Conservation (phyloP, 2,329 filamentous ascomycete genomes). For the Ophiostoma australiae region DNA sequence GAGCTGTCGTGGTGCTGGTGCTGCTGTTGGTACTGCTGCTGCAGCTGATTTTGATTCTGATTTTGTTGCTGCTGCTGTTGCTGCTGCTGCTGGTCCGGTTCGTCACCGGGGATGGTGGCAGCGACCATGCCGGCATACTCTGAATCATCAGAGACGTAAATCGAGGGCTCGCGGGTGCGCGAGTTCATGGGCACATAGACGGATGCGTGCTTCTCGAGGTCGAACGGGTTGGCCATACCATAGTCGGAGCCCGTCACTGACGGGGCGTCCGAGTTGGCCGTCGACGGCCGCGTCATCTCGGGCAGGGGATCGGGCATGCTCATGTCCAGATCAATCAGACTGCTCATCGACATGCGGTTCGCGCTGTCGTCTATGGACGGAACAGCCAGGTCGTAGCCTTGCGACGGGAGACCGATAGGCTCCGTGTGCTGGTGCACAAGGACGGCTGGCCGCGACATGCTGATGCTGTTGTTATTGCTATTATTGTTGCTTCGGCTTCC, state of each 20-base stretch:
- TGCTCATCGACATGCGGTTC: constrained; percentile 36
- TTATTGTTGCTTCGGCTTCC: constrained; percentile 18
- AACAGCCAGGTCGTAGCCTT: constrained; percentile 36
- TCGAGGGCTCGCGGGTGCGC: constrained; percentile 44
- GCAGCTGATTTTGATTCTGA: constrained; percentile 28
- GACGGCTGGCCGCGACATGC: constrained; percentile 28
- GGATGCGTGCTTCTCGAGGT: constrained; percentile 59
- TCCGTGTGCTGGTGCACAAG: constrained; percentile 45
- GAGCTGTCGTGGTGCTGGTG: constrained; percentile 3
- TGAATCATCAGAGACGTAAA: constrained; percentile 58
- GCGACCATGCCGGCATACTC: constrained; percentile 41
- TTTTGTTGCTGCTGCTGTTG: constrained; percentile 13
- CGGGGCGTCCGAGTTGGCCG: constrained; percentile 54
- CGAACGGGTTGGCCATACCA: constrained; percentile 54
- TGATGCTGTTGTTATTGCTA: constrained; percentile 23
- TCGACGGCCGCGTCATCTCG: constrained; percentile 52
- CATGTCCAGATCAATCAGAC: constrained; percentile 37
- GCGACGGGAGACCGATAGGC: constrained; percentile 38
- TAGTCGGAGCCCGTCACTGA: constrained; percentile 54
- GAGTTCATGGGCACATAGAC: constrained; percentile 39
- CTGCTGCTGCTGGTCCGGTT: constrained; percentile 24
- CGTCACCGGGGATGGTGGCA: constrained; percentile 26
- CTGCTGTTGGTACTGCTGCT: constrained; percentile 1
- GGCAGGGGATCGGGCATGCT: constrained; percentile 43
- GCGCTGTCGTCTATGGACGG: constrained; percentile 24